phyloP scores from a whole-genome alignment of 768 basidiomycete genomes.

The Tricholoma hemisulphureum region DNA sequence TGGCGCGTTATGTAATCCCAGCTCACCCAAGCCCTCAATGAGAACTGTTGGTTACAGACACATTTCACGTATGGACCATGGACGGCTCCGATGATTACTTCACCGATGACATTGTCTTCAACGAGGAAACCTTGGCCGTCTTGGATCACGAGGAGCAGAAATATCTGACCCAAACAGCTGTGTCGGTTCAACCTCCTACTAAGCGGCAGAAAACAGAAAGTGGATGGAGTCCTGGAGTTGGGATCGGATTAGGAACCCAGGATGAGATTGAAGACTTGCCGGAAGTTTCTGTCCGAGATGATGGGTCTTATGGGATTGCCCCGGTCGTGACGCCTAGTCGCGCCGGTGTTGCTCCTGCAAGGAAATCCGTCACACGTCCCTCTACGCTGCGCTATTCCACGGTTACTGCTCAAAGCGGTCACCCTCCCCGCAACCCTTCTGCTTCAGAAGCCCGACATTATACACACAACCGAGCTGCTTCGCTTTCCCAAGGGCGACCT shows the following conservation, averaged over 20 bases:
- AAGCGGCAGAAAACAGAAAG: constrained; percentile 57
- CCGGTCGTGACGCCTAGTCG: neutral
- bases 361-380: neutral
- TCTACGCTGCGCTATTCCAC: neutral
- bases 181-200: constrained; percentile 34
- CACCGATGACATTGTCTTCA: constrained; percentile 61
- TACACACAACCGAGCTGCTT: constrained; percentile 10
- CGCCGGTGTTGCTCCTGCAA: neutral
- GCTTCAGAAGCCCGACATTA: constrained; percentile 9
- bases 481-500: constrained; percentile 5
- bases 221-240: constrained; percentile 40
- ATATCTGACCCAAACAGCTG: constrained; percentile 30
- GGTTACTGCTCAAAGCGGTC: neutral
- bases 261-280: constrained; percentile 55
- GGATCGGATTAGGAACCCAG: constrained; percentile 21
- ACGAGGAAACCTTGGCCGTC: constrained; percentile 58
- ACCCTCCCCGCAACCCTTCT: neutral
- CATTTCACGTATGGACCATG: constrained; percentile 36
- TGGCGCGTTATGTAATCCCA: neutral
- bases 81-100: constrained; percentile 65
- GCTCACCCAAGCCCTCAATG: neutral
- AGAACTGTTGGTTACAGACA: neutral
- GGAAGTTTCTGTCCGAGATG: constrained; percentile 58
- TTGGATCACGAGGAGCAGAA: constrained; percentile 60
- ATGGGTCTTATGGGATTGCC: constrained; percentile 54